Evolutionary conservation across 2,329 filamentous ascomycete genomes (phyloP), one percentile per base, ranked within the genome.

Genomic region (Fusarium ambrosium): DNA sequence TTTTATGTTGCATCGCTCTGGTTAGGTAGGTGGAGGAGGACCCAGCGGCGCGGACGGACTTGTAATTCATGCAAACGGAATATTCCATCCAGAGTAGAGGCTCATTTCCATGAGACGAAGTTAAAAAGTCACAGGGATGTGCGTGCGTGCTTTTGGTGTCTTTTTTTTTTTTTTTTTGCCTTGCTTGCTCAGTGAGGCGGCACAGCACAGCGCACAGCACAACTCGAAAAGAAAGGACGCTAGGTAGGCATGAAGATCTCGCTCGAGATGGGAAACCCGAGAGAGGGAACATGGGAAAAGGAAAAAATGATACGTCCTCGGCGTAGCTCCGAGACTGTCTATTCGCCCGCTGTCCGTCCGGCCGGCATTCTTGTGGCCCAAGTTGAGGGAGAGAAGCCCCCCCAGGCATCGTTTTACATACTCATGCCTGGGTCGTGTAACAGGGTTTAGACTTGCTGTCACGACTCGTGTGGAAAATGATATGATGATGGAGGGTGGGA

Each of bases 291-390:
- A 45, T 45, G 53, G 53, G 11, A 32, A 62, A 45, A 34, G 32
- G 32, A 34, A 34, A 34, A 62, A 60, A 34, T 71, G 56, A 58
- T 20, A 59, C 62, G 39, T 51, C 51, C 63, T 73, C 43, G 39
- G 58, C 24, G 34, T 51, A 14, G 18, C 24, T 16, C 36, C 64
- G n/a, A 61, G 37, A 27, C 48, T 37, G 41, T 61, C 51, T 29
- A 63, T 61, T 71, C 45, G 34, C 32, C 51, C 24, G 53, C 32
- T 13, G 20, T 24, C 34, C 22, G 43, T 48, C 43, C 43, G 39
- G 51, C 37, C 36, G 48, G 62, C 36, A 60, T 39, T 39, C 36
- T 29, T 29, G 48, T 53, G 27, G 27, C 24, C 45, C 27, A 32
- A 32, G 11, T n/a, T 32, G 27, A 20, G 27, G 32, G 24, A n/a